A percentile compares a stretch with the other conserved stretches of the same genome.
These are phyloP conservation scores for Stemphylium beticola DNA, from an alignment of 2,329 filamentous ascomycete genomes.

Conservation along the genomic window DNA sequence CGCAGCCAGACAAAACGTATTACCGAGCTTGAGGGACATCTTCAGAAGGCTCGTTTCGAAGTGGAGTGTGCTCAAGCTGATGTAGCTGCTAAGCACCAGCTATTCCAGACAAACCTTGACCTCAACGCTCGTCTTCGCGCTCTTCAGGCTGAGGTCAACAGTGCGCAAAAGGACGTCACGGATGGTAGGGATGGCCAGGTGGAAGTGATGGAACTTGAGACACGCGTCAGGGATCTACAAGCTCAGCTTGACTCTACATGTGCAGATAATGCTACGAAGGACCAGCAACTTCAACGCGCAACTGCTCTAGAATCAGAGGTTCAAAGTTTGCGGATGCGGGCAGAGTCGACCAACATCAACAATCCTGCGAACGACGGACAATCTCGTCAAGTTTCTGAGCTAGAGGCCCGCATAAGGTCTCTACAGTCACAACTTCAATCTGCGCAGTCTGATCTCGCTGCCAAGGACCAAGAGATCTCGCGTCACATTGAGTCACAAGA, in stretches of 20 bases:
- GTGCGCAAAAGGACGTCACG: not conserved
- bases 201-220: conserved; percentile 2
- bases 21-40: conserved; percentile 29
- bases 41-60: conserved; percentile 33
- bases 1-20: conserved; percentile 20
- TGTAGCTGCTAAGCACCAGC: conserved; percentile 32
- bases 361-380: conserved; percentile 1
- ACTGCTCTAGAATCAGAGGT: not conserved
- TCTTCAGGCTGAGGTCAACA: conserved; percentile 28
- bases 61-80: conserved; percentile 36
- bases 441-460: conserved; percentile 20
- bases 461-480: conserved; percentile 36
- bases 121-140: conserved; percentile 30
- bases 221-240: not conserved
- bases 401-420: conserved; percentile 7
- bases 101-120: conserved; percentile 32
- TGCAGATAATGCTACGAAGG: conserved; percentile 3
- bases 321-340: not conserved
- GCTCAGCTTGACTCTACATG: not conserved
- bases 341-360: not conserved
- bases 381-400: not conserved
- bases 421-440: conserved; percentile 31
- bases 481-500: conserved; percentile 34
- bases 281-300: not conserved
- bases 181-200: not conserved